Base-by-base conservation (phyloP, 129 eudicot species). In the Ambrosia trifida region DNA sequence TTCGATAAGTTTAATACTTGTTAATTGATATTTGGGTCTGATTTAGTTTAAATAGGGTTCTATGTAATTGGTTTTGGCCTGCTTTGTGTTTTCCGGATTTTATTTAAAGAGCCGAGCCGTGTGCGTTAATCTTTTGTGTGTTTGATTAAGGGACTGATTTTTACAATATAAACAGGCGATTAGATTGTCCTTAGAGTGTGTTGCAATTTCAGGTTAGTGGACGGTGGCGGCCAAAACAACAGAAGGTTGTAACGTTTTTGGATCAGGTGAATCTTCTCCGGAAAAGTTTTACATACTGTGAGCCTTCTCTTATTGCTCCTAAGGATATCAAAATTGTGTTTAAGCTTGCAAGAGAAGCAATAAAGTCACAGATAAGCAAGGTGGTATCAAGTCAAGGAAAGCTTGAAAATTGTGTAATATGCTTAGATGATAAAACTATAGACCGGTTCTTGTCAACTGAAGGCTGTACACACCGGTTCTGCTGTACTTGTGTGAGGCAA, bases 401-500 rank as follows among this genome's bases (percentile, higher is more conserved):
- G 31, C 64, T 69, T 11, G 96, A 83, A 79, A 70, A 78, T 30
- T 92, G 98, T 85, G 83, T 72, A 36, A 92, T 92, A 30, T 92
- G 98, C 64, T 76, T 79, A 7, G 98, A 92, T 70, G 96, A 92
- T 32, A 78, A 69, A 35, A 32, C 78, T 43, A 24, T 52, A 14
- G 64, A 54, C 59, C 79, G 74, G 17, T 83, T 92, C 64, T 86
- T 86, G 51, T 49, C 78, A 20, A 47, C 85, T 14, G 89, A 81
- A 59, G 82, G 69, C 30, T 92, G 98, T 75, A 56, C 46, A 58
- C 98, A 92, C 62, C 81, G 81, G 12, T 92, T 81, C 78, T 92
- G 98, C 82, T 68, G 69, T 65, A 76, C 92, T 76, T 91, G 97
- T 82, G 84, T 91, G 93, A 86, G 83, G 78, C 89, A 91, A 31